Conservation (phyloP, 768 basidiomycete genomes). For the Naematelia encephala region DNA sequence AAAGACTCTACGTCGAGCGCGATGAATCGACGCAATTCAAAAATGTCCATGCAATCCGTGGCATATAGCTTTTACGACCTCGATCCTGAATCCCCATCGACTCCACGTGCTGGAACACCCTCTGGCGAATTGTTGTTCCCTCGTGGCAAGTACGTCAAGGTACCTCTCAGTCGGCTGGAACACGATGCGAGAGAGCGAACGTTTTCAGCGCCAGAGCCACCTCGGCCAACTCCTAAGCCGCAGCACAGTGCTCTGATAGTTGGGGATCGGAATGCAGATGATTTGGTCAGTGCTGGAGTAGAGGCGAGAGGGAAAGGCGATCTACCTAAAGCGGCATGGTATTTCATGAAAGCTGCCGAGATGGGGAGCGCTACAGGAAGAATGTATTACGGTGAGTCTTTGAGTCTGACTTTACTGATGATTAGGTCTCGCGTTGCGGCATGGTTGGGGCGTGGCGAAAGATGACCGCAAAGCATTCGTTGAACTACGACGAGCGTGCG, state of each 20-base stretch:
- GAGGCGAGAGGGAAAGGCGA: conserved; percentile 43
- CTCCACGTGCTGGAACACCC: conserved; percentile 22
- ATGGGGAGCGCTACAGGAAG: conserved; percentile 43
- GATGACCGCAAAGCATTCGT: conserved; percentile 44
- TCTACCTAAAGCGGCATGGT: conserved; percentile 43
- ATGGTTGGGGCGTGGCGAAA: conserved; percentile 45
- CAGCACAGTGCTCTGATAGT: neutral
- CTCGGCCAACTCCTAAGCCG: neutral
- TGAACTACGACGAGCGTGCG: conserved; percentile 43
- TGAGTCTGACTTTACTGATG: neutral
- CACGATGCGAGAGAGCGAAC: conserved; percentile 17
- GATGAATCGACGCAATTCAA: conserved; percentile 20
- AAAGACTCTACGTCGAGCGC: conserved; percentile 7
- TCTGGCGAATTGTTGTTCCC: conserved; percentile 27
- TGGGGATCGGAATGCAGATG: conserved; percentile 24
- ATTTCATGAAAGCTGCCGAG: conserved; percentile 48
- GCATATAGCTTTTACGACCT: conserved; percentile 43
- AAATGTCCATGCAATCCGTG: conserved; percentile 37
- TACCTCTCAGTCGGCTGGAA: conserved; percentile 26
- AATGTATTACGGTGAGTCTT: conserved; percentile 45
- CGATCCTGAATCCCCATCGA: conserved; percentile 19
- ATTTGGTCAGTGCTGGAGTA: conserved; percentile 37
- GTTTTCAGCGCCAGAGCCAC: conserved; percentile 7
- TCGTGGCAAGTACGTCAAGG: conserved; percentile 36
- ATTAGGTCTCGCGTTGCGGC: conserved; percentile 40